Evolutionary conservation across 805 yeast species (phyloP), one percentile per base, ranked within the genome.

Genomic region (Metschnikowia rubicola): DNA sequence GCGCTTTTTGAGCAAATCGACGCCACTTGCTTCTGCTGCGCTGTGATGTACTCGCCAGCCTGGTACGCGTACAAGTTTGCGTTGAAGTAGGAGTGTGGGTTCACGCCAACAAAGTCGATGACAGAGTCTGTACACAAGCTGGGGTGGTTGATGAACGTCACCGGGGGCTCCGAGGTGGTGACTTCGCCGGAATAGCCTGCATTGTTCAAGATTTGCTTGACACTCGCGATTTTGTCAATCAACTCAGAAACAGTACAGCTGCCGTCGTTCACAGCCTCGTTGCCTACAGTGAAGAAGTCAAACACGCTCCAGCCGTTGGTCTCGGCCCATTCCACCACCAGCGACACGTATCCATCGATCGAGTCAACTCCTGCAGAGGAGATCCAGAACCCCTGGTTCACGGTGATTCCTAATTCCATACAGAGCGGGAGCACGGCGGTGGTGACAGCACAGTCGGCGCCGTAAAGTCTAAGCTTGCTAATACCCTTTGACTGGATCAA

Each of bases 101-200:
- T 90, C 57, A 89, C 78, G 52, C 95, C 96, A 54, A 88, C 89
- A 57, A 86, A 78, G 66, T 89, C 97, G 56, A 90, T 79, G 11
- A 69, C 87, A 6, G 88, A 79, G 30, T 66, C 65, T 0, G 81
- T 75, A 70, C 97, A 91, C 58, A 91, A 75, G 9, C 65, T 67
- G 3, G 96, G 88, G 62, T 86, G 53, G 42, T 70, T 62, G 61
- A 77, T 77, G 65, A 76, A 90, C 15, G 82, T 67, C 11, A 78
- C 85, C n/a, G 97, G 94, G 45, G 96, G 96, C 65, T 91, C 97
- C 47, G 96, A 80, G 15, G 96, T 90, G 19, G 95, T 84, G 39
- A 90, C 75, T 45, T 68, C 60, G 43, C 97, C 97, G 9, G 72
- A 66, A 69, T 82, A 91, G 34, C 97, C 97, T 28, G 88, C 91